Evolutionary conservation across 1,139 yeast genomes (phyloP).

Genomic region (Pichia sp.): DNA sequence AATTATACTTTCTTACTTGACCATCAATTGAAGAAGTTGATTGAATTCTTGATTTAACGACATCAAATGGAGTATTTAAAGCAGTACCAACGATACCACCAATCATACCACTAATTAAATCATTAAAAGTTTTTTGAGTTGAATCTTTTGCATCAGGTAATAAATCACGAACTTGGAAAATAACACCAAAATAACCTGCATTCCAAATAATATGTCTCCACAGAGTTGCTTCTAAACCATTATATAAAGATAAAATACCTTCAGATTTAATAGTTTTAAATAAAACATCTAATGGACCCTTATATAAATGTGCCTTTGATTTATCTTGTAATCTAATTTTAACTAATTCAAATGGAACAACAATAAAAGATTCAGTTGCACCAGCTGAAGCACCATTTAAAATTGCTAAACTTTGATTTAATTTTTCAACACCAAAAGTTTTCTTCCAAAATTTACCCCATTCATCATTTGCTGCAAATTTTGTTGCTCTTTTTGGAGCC

Average conservation of each 20-base stretch:
- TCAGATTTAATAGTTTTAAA: conserved; percentile 62
- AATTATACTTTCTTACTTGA: conserved; percentile 68
- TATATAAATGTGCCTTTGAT: conserved; percentile 67
- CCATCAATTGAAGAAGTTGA: conserved; percentile 68
- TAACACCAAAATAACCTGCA: conserved; percentile 95
- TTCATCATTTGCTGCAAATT: conserved; percentile 96
- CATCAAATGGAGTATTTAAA: conserved; percentile 94
- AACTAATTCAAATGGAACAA: conserved; percentile 89
- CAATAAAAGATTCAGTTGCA: conserved; percentile 92
- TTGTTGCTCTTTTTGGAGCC: conserved; percentile 98
- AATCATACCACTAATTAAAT: conserved; percentile 83
- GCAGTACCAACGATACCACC: conserved; percentile 97
- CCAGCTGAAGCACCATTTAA: conserved; percentile 98
- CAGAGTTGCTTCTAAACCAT: conserved; percentile 92
- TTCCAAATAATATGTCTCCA: conserved; percentile 98
- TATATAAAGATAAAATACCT: conserved; percentile 81
- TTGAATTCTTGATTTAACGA: conserved; percentile 94
- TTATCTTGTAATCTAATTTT: conserved; percentile 88
- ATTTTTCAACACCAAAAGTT: conserved; percentile 59
- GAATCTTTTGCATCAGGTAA: conserved; percentile 71
- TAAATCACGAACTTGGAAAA: conserved; percentile 73
- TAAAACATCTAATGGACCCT: conserved; percentile 81
- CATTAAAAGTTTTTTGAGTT: conserved; percentile 74
- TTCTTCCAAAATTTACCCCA: conserved; percentile 84
- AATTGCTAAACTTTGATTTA: conserved; percentile 79